These are phyloP conservation scores for Andrographis paniculata DNA, from an alignment of 305 asterid species.

Conservation along the genomic window DNA sequence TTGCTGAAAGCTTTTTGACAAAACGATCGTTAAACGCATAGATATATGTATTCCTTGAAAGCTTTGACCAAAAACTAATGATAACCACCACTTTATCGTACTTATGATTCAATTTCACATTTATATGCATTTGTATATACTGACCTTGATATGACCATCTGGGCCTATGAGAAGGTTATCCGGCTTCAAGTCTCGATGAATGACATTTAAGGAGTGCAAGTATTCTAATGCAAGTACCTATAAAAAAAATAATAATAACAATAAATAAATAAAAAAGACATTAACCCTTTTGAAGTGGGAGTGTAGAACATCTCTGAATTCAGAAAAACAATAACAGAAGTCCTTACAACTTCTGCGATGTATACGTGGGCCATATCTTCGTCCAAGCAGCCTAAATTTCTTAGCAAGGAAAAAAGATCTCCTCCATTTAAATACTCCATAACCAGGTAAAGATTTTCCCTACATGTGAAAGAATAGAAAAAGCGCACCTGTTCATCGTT, in stretches of 20 bases:
- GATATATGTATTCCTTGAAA: too few species aligned
- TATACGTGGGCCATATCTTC: conserved; percentile 92
- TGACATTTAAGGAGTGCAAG: conserved; percentile 83
- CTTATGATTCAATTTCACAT: too few species aligned
- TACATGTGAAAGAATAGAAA: conserved; percentile 99
- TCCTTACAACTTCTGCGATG: conserved; percentile 97
- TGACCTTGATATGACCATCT: conserved; percentile 99
- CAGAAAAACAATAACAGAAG: conserved; percentile 12
- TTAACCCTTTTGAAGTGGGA: conserved; percentile 18
- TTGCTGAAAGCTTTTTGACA: too few species aligned
- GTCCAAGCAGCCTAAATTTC: conserved; percentile 92
- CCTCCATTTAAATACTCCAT: conserved; percentile 99
- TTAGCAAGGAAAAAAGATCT: conserved; percentile 91
- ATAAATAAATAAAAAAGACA: too few species aligned
- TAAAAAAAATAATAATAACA: conserved; percentile 18
- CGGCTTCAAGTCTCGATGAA: conserved; percentile 98
- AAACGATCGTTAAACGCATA: too few species aligned
- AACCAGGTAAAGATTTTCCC: conserved; percentile 98
- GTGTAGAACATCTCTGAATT: conserved; percentile 19
- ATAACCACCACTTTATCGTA: too few species aligned
- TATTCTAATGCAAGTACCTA: conserved; percentile 99
- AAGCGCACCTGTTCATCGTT: conserved; percentile 93
- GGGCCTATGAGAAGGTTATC: conserved; percentile 97
- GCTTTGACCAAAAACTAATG: not conserved
- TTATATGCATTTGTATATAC: conserved; percentile 21